Percentiles rank a stretch among this genome's conserved stretches.
Conservation (phyloP, 176 grass and related monocot species). For the Bonia amplexicaulis region DNA sequence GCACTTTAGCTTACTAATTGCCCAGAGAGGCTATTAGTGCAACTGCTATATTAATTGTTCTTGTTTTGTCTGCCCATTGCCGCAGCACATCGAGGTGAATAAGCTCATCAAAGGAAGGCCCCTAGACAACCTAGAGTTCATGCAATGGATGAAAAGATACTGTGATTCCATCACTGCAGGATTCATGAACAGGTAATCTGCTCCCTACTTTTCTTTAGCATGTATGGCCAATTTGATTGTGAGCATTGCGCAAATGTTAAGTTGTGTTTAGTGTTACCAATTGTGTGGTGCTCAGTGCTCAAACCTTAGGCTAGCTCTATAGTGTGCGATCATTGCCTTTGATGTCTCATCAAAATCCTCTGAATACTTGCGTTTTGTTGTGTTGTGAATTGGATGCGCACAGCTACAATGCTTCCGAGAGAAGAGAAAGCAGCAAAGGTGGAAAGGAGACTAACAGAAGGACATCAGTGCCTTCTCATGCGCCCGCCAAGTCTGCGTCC, state of each 20-base stretch:
- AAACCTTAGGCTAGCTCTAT: background rate
- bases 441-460: slow-evolving; percentile 91
- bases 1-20: background rate
- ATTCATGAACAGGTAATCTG: slow-evolving; percentile 49
- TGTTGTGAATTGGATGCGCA: background rate
- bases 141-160: slow-evolving; percentile 96
- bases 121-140: slow-evolving; percentile 91
- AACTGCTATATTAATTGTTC: background rate
- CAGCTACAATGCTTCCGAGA: slow-evolving; percentile 83
- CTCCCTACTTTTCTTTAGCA: background rate
- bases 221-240: background rate
- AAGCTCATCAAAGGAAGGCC: slow-evolving; percentile 89
- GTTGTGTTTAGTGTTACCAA: background rate
- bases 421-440: slow-evolving; percentile 82
- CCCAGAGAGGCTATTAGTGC: background rate
- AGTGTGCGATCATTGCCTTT: background rate
- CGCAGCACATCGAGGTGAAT: slow-evolving; percentile 87
- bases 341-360: background rate
- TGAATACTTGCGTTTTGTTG: background rate
- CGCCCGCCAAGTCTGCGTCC: slow-evolving; percentile 40
- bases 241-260: background rate
- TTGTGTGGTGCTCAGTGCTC: background rate
- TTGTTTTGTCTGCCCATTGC: background rate
- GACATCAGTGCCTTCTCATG: slow-evolving; percentile 50
- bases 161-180: slow-evolving; percentile 74